Evolutionary conservation across 768 basidiomycete genomes (phyloP).

Genomic region (Macrolepiota fuliginosa): DNA sequence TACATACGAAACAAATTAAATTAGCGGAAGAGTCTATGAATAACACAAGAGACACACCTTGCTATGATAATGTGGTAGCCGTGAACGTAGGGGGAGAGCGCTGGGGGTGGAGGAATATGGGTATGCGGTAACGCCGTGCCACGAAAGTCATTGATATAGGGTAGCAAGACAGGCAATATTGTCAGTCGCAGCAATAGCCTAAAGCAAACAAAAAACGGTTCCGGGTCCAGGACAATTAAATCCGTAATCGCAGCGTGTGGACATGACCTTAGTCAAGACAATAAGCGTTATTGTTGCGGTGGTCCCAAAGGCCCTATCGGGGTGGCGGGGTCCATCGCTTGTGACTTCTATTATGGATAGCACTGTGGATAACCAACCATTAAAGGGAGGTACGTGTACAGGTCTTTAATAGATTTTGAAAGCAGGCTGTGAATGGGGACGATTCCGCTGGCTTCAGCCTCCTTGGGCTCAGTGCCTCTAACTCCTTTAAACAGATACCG

Average conservation of each 20-base stretch:
- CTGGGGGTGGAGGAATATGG: background rate
- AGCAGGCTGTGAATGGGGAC: too few relatives aligned
- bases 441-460: too few relatives aligned
- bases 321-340: background rate
- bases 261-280: background rate
- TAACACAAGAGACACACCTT: background rate
- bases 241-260: background rate
- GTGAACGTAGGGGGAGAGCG: background rate
- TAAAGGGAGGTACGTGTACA: too few relatives aligned
- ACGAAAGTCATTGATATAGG: background rate
- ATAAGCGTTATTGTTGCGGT: constrained; percentile 2
- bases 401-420: too few relatives aligned
- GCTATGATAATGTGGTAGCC: background rate
- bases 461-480: too few relatives aligned
- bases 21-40: background rate
- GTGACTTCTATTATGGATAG: background rate
- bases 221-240: background rate
- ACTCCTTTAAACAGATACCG: too few relatives aligned
- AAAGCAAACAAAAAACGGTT: background rate
- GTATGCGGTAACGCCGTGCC: background rate
- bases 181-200: background rate
- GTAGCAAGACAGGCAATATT: background rate
- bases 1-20: background rate
- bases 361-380: too few relatives aligned
- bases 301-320: background rate